Percentiles rank a stretch among this genome's conserved stretches.
phyloP scores from a whole-genome alignment of 306 rosid genomes.

The Quercus gilva region DNA sequence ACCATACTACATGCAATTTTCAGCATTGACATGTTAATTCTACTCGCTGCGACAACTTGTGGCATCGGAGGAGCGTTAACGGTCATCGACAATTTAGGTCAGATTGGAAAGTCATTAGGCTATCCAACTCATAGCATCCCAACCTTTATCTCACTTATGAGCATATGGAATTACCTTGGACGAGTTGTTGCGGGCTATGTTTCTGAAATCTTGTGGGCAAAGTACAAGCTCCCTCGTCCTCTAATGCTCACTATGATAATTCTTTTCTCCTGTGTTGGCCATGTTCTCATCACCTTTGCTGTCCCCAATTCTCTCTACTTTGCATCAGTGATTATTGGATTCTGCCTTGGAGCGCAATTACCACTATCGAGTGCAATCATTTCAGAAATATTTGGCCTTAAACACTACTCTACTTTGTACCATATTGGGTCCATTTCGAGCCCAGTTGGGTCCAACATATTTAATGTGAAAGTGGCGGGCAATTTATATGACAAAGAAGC shows the following conservation, averaged over 20 bases:
- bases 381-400: conserved; percentile 69
- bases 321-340: conserved; percentile 52
- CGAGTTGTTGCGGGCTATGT: conserved; percentile 43
- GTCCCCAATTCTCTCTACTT: conserved; percentile 56
- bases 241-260: conserved; percentile 42
- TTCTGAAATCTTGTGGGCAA: conserved; percentile 50
- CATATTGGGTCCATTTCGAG: conserved; percentile 46
- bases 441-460: conserved; percentile 54
- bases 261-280: conserved; percentile 54
- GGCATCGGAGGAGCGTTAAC: conserved; percentile 59
- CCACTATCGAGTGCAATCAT: conserved; percentile 61
- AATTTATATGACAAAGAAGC: conserved; percentile 58
- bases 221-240: conserved; percentile 61
- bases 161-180: conserved; percentile 76
- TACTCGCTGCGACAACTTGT: conserved; percentile 35
- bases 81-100: conserved; percentile 67
- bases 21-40: conserved; percentile 61
- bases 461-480: conserved; percentile 59
- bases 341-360: conserved; percentile 66
- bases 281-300: conserved; percentile 54
- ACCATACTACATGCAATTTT: conserved; percentile 61
- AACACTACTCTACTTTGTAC: conserved; percentile 59
- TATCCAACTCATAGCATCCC: conserved; percentile 45
- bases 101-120: conserved; percentile 56
- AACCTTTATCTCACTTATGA: conserved; percentile 59